Evolutionary conservation across 768 basidiomycete species (phyloP), one percentile per base, ranked within the genome.

Genomic region (Sporobolomyces pararoseus): DNA sequence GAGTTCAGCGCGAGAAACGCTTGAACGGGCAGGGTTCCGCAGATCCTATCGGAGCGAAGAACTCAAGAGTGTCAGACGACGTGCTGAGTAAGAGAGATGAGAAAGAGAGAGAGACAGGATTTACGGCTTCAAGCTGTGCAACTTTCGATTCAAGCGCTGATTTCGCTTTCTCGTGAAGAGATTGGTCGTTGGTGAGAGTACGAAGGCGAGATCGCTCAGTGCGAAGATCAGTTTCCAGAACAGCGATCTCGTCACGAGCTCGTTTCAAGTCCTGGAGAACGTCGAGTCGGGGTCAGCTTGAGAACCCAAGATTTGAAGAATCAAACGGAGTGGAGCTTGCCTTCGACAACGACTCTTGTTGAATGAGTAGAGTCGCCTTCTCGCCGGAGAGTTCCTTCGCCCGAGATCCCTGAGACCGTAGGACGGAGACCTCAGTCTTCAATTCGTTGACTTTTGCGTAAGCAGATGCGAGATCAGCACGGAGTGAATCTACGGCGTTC

Each of bases 161-260:
- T 29, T 86, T 88, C 74, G 90, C 87, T 31, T 86, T 83, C 59
- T 86, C 84, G 27, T 85, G 81, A 7, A 82, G 83, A 17, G 82
- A 81, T 73, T 89, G 88, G 77, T 91, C 88, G 0, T 84, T 82
- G 0, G 84, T 82, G 75, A 91, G 81, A 12, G 82, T 80, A 66
- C 89, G 81, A 60, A 92, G 80, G 19, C 85, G 85, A 19, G 84
- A 79, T 27, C 90, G 85, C 78, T 92, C 91, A 2, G 82, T 81
- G 68, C 85, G 85, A n/a, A 92, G 81, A 46, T 88, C 85, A 47
- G 79, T 81, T 74, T 93, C 89, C 12, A 93, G 84, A 21, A 88
- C 87, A 2, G 84, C 82, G 67, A 91, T 85, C 32, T 84, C 83
- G 23, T 88, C 83, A 13, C 65, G 65, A 7, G 68, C 62, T 31